Evolutionary conservation across 2,329 filamentous ascomycete species (phyloP), one percentile per base, ranked within the genome.

Genomic region (Immersiporthe knoxdaviesiana): DNA sequence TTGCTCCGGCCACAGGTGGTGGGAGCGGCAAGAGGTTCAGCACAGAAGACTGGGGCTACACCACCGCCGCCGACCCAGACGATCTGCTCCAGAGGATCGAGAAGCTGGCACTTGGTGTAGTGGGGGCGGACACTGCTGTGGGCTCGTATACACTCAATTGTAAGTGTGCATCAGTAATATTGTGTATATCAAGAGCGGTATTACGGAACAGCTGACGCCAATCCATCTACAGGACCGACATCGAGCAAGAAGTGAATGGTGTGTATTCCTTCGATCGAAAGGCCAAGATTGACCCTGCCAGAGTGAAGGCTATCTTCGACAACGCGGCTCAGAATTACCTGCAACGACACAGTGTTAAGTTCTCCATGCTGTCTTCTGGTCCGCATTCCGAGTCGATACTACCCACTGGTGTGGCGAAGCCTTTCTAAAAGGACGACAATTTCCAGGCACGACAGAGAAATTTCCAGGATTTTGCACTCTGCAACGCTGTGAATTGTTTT

Each of bases 241-340:
- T 91, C 65, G 89, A 91, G 77, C 89, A 91, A 74, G 90, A 91
- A 74, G 87, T 88, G 47, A 91, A 92, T 72, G 90, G 89, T 0
- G 74, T 91, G 32, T 91, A 90, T 73, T 85, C 88, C 0, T 90
- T 85, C 72, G 85, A 90, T 70, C 83, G 90, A 0, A 81, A 83
- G 73, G 84, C 85, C 70, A 91, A 91, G 78, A 79, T 91, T 56
- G 84, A 87, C n/a, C 80, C 85, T 0, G 77, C 75, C 0, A 84
- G 84, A 71, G 84, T 91, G 35, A 89, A 84, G 79, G 82, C 78
- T 52, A 83, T 91, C 18, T 84, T 91, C 68, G 83, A 88, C 65
- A 81, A 82, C 41, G 87, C 85, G 0, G 78, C 81, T 66, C 75
- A 81, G 70, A 75, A 78, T 2, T 90, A 88, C 72, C 82, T 71